phyloP scores from a whole-genome alignment of 2,329 filamentous ascomycete genomes.

The Stagonosporopsis cucurbitacearum region DNA sequence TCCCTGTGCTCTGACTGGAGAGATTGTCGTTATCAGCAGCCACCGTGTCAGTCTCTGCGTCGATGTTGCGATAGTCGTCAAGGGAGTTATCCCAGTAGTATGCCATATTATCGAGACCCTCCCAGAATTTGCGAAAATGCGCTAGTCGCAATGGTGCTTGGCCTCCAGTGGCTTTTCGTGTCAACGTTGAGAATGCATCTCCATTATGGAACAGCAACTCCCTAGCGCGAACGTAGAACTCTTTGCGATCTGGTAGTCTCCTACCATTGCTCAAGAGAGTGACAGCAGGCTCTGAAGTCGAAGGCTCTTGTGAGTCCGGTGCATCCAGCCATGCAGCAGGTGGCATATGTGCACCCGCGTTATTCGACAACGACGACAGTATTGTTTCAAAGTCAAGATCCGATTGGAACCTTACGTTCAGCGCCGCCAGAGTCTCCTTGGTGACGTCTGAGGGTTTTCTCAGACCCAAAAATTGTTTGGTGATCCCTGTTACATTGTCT shows the following conservation, averaged over 20 bases:
- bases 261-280: constrained; percentile 57
- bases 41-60: constrained; percentile 18
- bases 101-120: constrained; percentile 63
- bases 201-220: constrained; percentile 64
- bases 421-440: constrained; percentile 46
- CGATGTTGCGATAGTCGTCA: constrained; percentile 60
- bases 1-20: constrained; percentile 2
- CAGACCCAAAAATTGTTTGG: constrained; percentile 52
- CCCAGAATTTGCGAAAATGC: constrained; percentile 67
- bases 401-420: constrained; percentile 52
- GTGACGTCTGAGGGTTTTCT: constrained; percentile 52
- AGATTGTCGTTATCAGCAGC: constrained; percentile 4
- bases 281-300: constrained; percentile 31
- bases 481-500: constrained; percentile 49
- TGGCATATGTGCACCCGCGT: constrained; percentile 50
- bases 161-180: constrained; percentile 55
- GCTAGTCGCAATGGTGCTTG: constrained; percentile 58
- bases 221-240: constrained; percentile 56
- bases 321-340: constrained; percentile 43
- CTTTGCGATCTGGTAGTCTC: constrained; percentile 55
- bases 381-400: constrained; percentile 51
- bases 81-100: constrained; percentile 68
- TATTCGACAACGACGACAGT: constrained; percentile 39
- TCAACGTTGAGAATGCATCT: constrained; percentile 63
- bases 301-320: constrained; percentile 38